A percentile compares a stretch with the other conserved stretches of the same genome.
phyloP scores from a whole-genome alignment of 1,284 basidiomycete species.

The Heterobasidion annosum region DNA sequence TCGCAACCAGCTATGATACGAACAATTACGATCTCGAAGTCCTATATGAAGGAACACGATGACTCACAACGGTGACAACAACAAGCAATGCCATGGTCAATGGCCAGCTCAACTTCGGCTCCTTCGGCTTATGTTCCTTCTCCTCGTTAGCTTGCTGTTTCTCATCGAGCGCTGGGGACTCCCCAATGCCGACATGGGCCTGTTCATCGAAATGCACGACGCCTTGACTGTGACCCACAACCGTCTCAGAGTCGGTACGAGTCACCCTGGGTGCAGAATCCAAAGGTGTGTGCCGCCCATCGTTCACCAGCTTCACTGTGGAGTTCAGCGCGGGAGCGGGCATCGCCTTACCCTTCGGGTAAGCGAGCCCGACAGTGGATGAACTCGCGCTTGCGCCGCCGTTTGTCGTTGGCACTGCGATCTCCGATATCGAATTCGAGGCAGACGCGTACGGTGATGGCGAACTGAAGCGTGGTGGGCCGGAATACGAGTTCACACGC shows the following conservation, averaged over 20 bases:
- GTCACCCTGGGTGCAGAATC: not conserved
- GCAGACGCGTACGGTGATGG: conserved; percentile 1
- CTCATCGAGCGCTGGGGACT: conserved; percentile 1
- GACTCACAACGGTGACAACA: conserved; percentile 55
- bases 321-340: conserved; percentile 10
- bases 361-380: not conserved
- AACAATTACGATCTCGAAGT: not conserved
- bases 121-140: conserved; percentile 8
- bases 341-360: conserved; percentile 5
- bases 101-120: conserved; percentile 52
- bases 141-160: conserved; percentile 11
- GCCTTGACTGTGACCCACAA: not conserved
- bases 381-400: not conserved
- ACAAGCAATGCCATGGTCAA: conserved; percentile 50
- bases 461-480: not conserved
- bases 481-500: not conserved
- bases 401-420: conserved; percentile 6
- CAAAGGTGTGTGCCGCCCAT: conserved; percentile 11
- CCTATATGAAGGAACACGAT: too few species aligned
- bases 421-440: conserved; percentile 7
- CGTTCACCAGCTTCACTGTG: conserved; percentile 22
- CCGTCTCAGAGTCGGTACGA: not conserved
- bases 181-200: not conserved
- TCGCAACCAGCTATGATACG: conserved; percentile 40
- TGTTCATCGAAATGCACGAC: not conserved